These are phyloP conservation scores for Myriosclerotinia duriaeana DNA, from an alignment of 2,329 filamentous ascomycete species.

Conservation along the genomic window DNA sequence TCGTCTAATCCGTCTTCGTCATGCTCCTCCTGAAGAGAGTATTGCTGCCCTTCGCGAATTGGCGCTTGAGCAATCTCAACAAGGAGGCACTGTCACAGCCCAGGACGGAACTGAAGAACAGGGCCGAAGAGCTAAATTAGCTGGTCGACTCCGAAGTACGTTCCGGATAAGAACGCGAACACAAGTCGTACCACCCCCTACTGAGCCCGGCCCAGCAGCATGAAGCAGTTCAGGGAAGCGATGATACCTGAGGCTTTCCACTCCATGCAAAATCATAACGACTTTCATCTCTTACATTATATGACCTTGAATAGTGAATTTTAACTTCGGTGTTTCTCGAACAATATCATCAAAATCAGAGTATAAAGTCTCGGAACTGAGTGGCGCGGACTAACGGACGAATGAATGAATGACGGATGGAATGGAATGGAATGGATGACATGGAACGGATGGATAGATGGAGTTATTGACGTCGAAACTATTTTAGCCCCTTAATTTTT, in stretches of 20 bases:
- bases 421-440: conserved; percentile 9
- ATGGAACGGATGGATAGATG: conserved; percentile 17
- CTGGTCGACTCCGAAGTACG: conserved; percentile 35
- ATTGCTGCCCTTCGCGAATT: conserved; percentile 57
- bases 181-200: conserved; percentile 18
- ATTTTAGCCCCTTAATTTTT: not conserved
- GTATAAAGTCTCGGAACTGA: not conserved
- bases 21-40: conserved; percentile 62
- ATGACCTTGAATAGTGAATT: not conserved
- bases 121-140: conserved; percentile 36
- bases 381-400: not conserved
- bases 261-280: not conserved
- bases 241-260: not conserved
- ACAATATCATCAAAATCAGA: not conserved
- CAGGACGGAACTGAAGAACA: conserved; percentile 32
- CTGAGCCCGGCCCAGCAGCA: not conserved
- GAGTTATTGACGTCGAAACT: conserved; percentile 10
- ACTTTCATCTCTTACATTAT: not conserved
- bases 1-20: conserved; percentile 55
- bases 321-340: not conserved
- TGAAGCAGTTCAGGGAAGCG: not conserved
- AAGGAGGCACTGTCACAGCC: conserved; percentile 23
- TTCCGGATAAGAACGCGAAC: conserved; percentile 38
- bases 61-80: conserved; percentile 42
- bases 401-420: conserved; percentile 12